Percentiles rank a stretch among this genome's conserved stretches.
Evolutionary conservation across 768 basidiomycete species (phyloP).

Genomic region (Favolaschia claudopus): DNA sequence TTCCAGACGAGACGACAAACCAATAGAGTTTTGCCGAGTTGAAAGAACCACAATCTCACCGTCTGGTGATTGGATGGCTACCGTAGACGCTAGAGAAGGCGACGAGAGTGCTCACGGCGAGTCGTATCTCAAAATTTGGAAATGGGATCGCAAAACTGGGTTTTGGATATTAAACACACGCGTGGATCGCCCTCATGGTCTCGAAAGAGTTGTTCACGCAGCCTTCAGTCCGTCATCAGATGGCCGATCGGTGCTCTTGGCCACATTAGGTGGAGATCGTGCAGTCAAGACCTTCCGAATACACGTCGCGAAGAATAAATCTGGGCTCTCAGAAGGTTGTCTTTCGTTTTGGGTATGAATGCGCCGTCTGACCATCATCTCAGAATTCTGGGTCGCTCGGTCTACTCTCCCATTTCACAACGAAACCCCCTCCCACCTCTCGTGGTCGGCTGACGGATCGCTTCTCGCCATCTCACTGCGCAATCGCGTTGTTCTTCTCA

Average conservation of each 20-base stretch:
- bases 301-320: conserved; percentile 52
- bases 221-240: conserved; percentile 67
- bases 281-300: conserved; percentile 84
- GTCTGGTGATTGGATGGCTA: conserved; percentile 90
- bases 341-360: not conserved
- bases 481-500: conserved; percentile 75
- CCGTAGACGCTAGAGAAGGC: conserved; percentile 77
- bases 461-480: conserved; percentile 80
- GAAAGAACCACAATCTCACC: conserved; percentile 71
- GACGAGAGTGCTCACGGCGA: conserved; percentile 72
- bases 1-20: conserved; percentile 79
- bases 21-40: conserved; percentile 78
- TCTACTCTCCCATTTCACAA: conserved; percentile 75
- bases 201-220: conserved; percentile 64
- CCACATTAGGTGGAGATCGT: conserved; percentile 80
- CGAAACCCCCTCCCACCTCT: conserved; percentile 67
- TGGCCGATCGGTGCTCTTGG: conserved; percentile 52
- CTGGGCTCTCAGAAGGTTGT: conserved; percentile 59
- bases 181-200: conserved; percentile 87
- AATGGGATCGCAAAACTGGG: conserved; percentile 71
- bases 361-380: not conserved
- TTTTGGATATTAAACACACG: conserved; percentile 86
- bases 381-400: conserved; percentile 83
- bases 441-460: conserved; percentile 89
- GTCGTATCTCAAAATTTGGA: conserved; percentile 90